Evolutionary conservation across 352 stramenopile genomes (phyloP), one percentile per base, ranked within the genome.

Genomic region (Pythium pyrilobum): DNA sequence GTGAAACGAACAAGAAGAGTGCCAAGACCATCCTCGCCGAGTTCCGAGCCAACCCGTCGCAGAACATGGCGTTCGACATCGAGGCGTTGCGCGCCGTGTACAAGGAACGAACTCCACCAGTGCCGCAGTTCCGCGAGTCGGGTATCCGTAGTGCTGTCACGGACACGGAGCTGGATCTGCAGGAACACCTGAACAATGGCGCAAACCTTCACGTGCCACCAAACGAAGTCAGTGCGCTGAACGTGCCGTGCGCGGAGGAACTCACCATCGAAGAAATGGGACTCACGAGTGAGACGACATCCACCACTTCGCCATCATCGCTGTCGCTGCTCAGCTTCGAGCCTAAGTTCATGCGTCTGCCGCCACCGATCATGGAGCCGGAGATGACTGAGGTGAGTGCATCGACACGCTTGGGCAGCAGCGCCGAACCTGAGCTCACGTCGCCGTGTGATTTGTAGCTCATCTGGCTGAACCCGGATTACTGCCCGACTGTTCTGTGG

Each of bases 381-480:
- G 87, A 94, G 45, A 83, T 85, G 71, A 91, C 85, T 15, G 88
- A 54, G 47, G 47, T 54, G 29, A 27, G 37, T 24, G 9, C 20
- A n/a, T n/a, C n/a, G n/a, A n/a, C n/a, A n/a, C n/a, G n/a, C n/a
- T n/a, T n/a, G n/a, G n/a, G n/a, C n/a, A n/a, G n/a, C n/a, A n/a
- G n/a, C n/a, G n/a, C n/a, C n/a, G n/a, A n/a, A n/a, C n/a, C n/a
- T n/a, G n/a, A n/a, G n/a, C n/a, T n/a, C n/a, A n/a, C n/a, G n/a
- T n/a, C n/a, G n/a, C n/a, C n/a, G n/a, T n/a, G n/a, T n/a, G n/a
- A n/a, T n/a, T n/a, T 28, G 15, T 29, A 74, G 72, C 69, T 96
- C 31, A 92, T 96, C 52, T 97, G 90, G 88, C 68, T 97, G 58
- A 95, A 97, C 58, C 87, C 89, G 10, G 86, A 96, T 56, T 96